Evolutionary conservation across 305 asterid genomes (phyloP).

Genomic region (Fraxinus dipetala): DNA sequence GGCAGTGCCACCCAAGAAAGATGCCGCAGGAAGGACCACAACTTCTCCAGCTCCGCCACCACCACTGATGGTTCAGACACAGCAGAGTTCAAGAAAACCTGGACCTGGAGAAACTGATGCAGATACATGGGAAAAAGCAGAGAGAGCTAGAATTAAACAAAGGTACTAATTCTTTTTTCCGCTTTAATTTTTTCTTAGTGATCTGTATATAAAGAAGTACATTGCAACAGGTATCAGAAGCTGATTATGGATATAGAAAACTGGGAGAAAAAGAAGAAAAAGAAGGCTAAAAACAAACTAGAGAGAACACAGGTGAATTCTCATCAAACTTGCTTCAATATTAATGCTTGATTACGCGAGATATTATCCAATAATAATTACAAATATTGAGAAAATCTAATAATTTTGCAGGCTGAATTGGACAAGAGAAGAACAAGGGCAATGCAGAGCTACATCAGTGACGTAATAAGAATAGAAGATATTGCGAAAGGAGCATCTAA

Average conservation of each 20-base stretch:
- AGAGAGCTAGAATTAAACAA: constrained; percentile 62
- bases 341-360: neutral
- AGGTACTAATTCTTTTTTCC: constrained; percentile 35
- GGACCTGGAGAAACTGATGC: constrained; percentile 49
- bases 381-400: neutral
- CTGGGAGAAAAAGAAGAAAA: constrained; percentile 73
- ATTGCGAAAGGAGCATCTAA: constrained; percentile 60
- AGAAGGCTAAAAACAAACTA: constrained; percentile 44
- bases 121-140: constrained; percentile 62
- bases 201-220: neutral
- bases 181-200: neutral
- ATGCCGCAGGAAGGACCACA: constrained; percentile 38
- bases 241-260: constrained; percentile 40
- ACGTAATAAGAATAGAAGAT: constrained; percentile 45
- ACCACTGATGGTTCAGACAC: constrained; percentile 25
- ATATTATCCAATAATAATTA: neutral
- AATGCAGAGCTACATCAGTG: constrained; percentile 34
- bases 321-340: constrained; percentile 1
- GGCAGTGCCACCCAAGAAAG: constrained; percentile 21
- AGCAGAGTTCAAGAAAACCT: constrained; percentile 30
- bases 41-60: constrained; percentile 31
- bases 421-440: constrained; percentile 60
- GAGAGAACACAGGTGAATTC: constrained; percentile 55
- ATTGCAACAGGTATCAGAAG: constrained; percentile 65
- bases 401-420: constrained; percentile 60